Evolutionary conservation across 2,329 filamentous ascomycete genomes (phyloP), one percentile per base, ranked within the genome.

Genomic region (Colletotrichum sp.): DNA sequence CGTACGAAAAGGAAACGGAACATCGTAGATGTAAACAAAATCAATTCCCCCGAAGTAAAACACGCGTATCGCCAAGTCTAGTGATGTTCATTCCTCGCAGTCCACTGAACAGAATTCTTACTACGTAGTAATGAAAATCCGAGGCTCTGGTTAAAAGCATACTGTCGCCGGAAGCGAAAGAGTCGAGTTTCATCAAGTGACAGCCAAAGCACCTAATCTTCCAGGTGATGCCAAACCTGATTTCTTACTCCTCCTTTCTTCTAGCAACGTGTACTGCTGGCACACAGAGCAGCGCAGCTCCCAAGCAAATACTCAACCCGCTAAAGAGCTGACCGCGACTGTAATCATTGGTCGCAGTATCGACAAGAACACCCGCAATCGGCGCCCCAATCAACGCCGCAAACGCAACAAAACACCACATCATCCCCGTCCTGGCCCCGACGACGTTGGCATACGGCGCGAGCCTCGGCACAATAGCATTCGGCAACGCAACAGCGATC

Each of bases 91-190:
- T 36, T 34, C 32, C 8, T 10, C 18, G 39, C 7, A 49, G 39
- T 6, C 39, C 18, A 0, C 18, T 21, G 10, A 49, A n/a, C 6
- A 6, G 3, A 21, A n/a, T 21, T 49, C 4, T 21, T 49, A 21
- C 44, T 12, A 18, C 44, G 9, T 13, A 21, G 18, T n/a, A n/a
- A 21, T 1, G n/a, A 13, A n/a, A 1, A n/a, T 49, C 6, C 6
- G 10, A 49, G n/a, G 44, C 10, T 49, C 10, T 2, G 0, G 0
- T 12, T 21, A 2, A 10, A 21, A 49, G n/a, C 1, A 1, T 21
- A 21, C 10, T 49, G 10, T 4, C 10, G 44, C 44, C 44, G 0
- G n/a, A 12, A 49, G n/a, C n/a, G 0, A 12, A 5, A 49, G n/a
- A 21, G 10, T 21, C n/a, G 10, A 49, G 10, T 13, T 21, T 49